Evolutionary conservation across 306 rosid genomes (phyloP).

Genomic region (Pyrus communis): DNA sequence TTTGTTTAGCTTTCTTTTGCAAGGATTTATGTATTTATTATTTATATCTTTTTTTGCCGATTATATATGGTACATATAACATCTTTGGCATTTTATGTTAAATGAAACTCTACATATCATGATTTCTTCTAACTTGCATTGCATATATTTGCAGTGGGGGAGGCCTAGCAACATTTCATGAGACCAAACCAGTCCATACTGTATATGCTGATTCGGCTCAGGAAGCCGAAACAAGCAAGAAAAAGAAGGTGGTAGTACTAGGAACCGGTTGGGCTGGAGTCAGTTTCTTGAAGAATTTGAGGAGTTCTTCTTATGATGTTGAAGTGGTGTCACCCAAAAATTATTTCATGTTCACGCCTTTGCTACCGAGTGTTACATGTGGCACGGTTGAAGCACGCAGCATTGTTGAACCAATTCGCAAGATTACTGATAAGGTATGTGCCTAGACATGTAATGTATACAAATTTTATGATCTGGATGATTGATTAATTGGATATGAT

Average conservation of each 20-base stretch:
- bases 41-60: not conserved
- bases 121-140: not conserved
- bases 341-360: slow-evolving; percentile 76
- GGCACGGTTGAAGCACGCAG: slow-evolving; percentile 75
- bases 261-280: slow-evolving; percentile 90
- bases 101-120: not conserved
- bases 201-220: slow-evolving; percentile 21
- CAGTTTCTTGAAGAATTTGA: slow-evolving; percentile 62
- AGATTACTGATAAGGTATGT: slow-evolving; percentile 52
- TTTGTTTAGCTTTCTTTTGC: not conserved
- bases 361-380: slow-evolving; percentile 75
- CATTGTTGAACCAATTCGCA: slow-evolving; percentile 68
- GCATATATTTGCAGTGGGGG: slow-evolving; percentile 50
- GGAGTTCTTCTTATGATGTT: slow-evolving; percentile 48
- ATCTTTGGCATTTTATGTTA: not conserved
- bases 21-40: too few relatives aligned
- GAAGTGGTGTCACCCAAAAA: slow-evolving; percentile 79
- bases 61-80: not conserved
- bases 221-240: slow-evolving; percentile 5
- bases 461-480: not conserved
- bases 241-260: slow-evolving; percentile 71
- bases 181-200: slow-evolving; percentile 11
- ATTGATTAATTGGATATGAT: not conserved
- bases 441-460: too few relatives aligned
- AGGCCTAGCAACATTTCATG: slow-evolving; percentile 42